phyloP scores from a whole-genome alignment of 2,329 filamentous ascomycete species.

The Neurospora crassa region DNA sequence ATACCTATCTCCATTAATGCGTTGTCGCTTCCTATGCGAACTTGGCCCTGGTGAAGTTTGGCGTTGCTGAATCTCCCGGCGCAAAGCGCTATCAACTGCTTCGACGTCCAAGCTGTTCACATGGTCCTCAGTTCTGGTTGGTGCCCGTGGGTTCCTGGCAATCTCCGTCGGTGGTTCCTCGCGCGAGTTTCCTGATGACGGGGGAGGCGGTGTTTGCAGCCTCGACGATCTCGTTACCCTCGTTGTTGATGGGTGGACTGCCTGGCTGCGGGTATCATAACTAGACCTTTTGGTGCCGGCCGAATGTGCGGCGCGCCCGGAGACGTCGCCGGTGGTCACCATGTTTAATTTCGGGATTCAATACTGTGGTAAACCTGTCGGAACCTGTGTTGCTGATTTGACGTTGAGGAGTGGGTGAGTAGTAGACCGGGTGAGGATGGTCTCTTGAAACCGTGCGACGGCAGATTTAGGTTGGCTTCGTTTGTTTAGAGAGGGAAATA shows the following conservation, averaged over 20 bases:
- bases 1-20: constrained; percentile 54
- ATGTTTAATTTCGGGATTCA: constrained; percentile 5
- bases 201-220: constrained; percentile 15
- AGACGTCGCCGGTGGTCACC: constrained; percentile 14
- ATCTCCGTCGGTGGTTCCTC: constrained; percentile 5
- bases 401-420: constrained; percentile 3
- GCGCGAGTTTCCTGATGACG: constrained; percentile 7
- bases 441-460: not conserved
- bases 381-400: constrained; percentile 1
- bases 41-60: constrained; percentile 44
- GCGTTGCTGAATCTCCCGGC: constrained; percentile 42
- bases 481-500: not conserved
- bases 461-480: not conserved
- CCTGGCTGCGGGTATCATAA: constrained; percentile 11
- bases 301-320: constrained; percentile 8
- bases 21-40: constrained; percentile 48
- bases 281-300: constrained; percentile 12
- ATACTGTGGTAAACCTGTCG: not conserved
- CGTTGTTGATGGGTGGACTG: constrained; percentile 11
- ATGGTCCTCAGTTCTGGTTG: not conserved
- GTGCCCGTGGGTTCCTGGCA: not conserved
- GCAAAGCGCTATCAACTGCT: constrained; percentile 39
- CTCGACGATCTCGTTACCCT: constrained; percentile 9
- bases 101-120: constrained; percentile 36
- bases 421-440: not conserved